Evolutionary conservation across 2,329 filamentous ascomycete genomes (phyloP).

Genomic region (Emericellopsis atlantica): DNA sequence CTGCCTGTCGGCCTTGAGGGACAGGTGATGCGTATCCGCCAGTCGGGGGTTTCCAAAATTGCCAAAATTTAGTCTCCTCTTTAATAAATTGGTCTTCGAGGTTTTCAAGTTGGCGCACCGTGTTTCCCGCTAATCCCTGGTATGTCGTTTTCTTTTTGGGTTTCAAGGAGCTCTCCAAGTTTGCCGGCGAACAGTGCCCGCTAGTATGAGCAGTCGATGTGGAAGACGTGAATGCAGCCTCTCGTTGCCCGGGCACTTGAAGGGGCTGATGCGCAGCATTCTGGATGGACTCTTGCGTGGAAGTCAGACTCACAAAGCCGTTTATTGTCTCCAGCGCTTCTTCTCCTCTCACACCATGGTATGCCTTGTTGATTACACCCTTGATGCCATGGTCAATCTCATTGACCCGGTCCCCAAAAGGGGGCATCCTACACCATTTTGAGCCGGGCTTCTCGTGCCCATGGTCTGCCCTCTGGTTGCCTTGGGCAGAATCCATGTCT

Average conservation of each 20-base stretch:
- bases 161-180: constrained; percentile 1
- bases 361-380: constrained; percentile 28
- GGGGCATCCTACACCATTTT: constrained; percentile 14
- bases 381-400: constrained; percentile 38
- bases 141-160: constrained; percentile 1
- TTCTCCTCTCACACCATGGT: constrained; percentile 28
- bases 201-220: constrained; percentile 7
- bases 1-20: constrained; percentile 39
- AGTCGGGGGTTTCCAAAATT: constrained; percentile 52
- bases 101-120: constrained; percentile 35
- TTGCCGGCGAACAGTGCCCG: constrained; percentile 3
- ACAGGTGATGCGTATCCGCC: constrained; percentile 50
- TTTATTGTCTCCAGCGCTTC: constrained; percentile 41
- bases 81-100: constrained; percentile 34
- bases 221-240: constrained; percentile 9
- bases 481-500: constrained; percentile 15
- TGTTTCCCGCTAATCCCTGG: constrained; percentile 25
- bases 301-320: constrained; percentile 30
- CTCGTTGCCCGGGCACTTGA: constrained; percentile 18
- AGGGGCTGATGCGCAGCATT: constrained; percentile 12
- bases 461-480: constrained; percentile 2
- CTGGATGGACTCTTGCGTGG: neutral
- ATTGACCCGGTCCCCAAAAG: constrained; percentile 22
- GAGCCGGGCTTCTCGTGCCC: constrained; percentile 6
- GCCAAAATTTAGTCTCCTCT: constrained; percentile 38